Evolutionary conservation across 2,329 filamentous ascomycete genomes (phyloP), one percentile per base, ranked within the genome.

Genomic region (Esteya vermicola): DNA sequence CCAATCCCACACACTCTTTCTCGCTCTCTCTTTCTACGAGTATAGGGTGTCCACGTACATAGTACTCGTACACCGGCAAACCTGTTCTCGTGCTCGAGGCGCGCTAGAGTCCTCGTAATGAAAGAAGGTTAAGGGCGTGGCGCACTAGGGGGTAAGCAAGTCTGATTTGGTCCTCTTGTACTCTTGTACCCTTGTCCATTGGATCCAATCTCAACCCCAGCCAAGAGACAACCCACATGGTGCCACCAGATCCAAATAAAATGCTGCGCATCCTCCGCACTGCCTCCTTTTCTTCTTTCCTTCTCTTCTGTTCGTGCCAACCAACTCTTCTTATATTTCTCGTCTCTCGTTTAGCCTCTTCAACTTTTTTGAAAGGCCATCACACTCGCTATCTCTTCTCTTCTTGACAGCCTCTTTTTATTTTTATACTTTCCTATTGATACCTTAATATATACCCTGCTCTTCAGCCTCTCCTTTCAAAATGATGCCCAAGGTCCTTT

Each of bases 401-500:
- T 18, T 22, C 20, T 23, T 21, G 22, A 18, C 12, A 16, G 19
- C 20, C 9, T 19, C 19, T 41, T 31, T 13, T 39, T 32, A 12
- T 32, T 31, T 25, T n/a, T 18, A 18, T n/a, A 40, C 28, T 20
- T 4, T 23, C 14, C 9, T 25, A n/a, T 38, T 9, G n/a, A 16
- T 21, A 20, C 28, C 20, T 36, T 39, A n/a, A 34, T 18, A n/a
- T n/a, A n/a, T 28, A n/a, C 25, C 31, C 6, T 20, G 6, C 12
- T 32, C 19, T 10, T 10, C 19, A 31, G 16, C 16, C 7, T 16
- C 12, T 10, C 16, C 25, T 12, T 22, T 16, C 52, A 60, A 43
- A 28, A 66, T 68, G 62, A 52, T 70, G 46, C 56, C 62, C 57
- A 70, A 66, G 54, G 38, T 65, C 39, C 44, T 70, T 43, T 59